Conservation (phyloP, 768 basidiomycete genomes). For the Trametes punicea region DNA sequence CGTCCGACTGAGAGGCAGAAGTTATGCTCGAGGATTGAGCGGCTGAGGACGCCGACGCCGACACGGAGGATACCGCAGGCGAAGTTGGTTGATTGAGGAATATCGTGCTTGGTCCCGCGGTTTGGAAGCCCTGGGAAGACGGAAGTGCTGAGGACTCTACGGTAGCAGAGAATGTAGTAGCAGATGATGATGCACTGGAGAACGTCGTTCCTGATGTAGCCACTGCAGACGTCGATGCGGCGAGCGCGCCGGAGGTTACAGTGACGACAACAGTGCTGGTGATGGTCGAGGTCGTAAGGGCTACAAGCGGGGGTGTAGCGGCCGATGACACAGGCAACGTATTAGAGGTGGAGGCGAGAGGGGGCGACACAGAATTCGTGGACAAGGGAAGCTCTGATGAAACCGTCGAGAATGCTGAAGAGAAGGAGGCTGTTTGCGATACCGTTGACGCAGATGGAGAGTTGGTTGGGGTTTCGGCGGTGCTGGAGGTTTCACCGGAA, state of each 20-base stretch:
- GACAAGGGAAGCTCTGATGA: neutral
- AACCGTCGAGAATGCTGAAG: neutral
- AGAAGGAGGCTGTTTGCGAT: neutral
- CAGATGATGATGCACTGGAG: neutral
- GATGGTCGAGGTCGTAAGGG: constrained; percentile 20
- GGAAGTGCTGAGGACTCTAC: neutral
- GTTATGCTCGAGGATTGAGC: neutral
- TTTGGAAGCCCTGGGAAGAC: neutral
- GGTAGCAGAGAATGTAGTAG: neutral
- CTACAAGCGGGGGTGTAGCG: neutral
- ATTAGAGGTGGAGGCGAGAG: neutral
- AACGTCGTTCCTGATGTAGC: neutral
- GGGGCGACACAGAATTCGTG: neutral
- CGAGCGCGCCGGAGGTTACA: constrained; percentile 14
- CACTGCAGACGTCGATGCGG: neutral
- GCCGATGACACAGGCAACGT: too few species aligned
- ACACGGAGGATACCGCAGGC: neutral
- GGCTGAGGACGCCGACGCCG: neutral
- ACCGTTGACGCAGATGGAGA: constrained; percentile 1
- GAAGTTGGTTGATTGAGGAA: constrained; percentile 8
- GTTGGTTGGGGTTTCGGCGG: constrained; percentile 33
- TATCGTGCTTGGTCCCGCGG: constrained; percentile 3
- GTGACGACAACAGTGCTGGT: constrained; percentile 28
- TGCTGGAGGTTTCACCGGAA: neutral
- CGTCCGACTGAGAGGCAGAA: neutral